Evolutionary conservation across 306 rosid species (phyloP).

Genomic region (Arachis stenosperma): DNA sequence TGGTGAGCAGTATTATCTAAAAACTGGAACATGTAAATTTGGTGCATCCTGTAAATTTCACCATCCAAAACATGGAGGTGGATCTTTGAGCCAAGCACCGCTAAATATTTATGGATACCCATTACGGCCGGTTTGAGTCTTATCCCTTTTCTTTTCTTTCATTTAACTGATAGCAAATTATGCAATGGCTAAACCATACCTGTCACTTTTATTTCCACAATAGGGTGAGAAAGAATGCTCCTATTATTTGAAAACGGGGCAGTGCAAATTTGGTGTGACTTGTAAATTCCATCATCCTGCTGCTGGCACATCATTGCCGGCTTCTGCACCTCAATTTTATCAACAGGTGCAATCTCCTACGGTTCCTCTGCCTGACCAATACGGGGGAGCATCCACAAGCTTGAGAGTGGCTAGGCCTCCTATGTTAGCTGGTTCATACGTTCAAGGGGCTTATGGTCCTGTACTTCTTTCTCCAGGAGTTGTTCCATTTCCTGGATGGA

Average conservation of each 20-base stretch:
- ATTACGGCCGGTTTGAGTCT: slow-evolving; percentile 67
- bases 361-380: slow-evolving; percentile 72
- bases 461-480: slow-evolving; percentile 79
- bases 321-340: slow-evolving; percentile 92
- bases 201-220: slow-evolving; percentile 24
- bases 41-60: slow-evolving; percentile 93
- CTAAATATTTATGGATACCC: slow-evolving; percentile 82
- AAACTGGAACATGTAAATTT: slow-evolving; percentile 89
- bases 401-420: slow-evolving; percentile 90
- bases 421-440: slow-evolving; percentile 72
- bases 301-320: slow-evolving; percentile 67
- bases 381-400: slow-evolving; percentile 67
- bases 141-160: background rate
- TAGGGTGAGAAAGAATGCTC: slow-evolving; percentile 96
- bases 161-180: background rate
- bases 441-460: slow-evolving; percentile 87
- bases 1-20: slow-evolving; percentile 75
- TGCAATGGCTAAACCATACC: slow-evolving; percentile 30
- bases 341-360: slow-evolving; percentile 90
- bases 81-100: slow-evolving; percentile 78
- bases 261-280: slow-evolving; percentile 88
- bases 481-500: slow-evolving; percentile 82
- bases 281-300: slow-evolving; percentile 97
- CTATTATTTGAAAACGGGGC: slow-evolving; percentile 99
- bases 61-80: slow-evolving; percentile 88